These are phyloP conservation scores for Gyromitra esculenta DNA, from an alignment of 2,329 filamentous ascomycete genomes.

Conservation along the genomic window DNA sequence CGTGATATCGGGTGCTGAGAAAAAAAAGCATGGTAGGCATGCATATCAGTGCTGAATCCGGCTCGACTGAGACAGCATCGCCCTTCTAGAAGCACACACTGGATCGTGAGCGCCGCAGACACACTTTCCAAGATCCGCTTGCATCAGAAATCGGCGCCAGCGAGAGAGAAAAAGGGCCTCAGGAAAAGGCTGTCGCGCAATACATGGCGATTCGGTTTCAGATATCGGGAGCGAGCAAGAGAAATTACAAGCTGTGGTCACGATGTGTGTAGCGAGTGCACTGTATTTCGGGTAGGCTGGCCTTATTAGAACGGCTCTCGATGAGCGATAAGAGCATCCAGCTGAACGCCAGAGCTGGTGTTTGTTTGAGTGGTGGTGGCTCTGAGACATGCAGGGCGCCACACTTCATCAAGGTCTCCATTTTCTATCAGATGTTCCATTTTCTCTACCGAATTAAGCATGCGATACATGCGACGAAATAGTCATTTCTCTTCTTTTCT, in stretches of 20 bases:
- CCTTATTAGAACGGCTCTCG: not conserved
- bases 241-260: constrained; percentile 3
- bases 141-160: not conserved
- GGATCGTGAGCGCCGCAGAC: not conserved
- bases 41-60: not conserved
- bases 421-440: not conserved
- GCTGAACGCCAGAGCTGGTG: not conserved
- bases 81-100: constrained; percentile 20
- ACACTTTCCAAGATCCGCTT: constrained; percentile 1
- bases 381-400: constrained; percentile 28
- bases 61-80: constrained; percentile 14
- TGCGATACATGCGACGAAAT: constrained; percentile 5
- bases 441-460: not conserved
- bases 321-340: not conserved
- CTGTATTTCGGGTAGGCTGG: not conserved
- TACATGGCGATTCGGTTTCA: not conserved
- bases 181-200: not conserved
- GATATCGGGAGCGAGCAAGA: not conserved
- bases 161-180: not conserved
- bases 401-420: constrained; percentile 10
- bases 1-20: not conserved
- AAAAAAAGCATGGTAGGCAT: not conserved
- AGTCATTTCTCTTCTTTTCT: not conserved
- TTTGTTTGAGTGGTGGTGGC: not conserved
- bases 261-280: constrained; percentile 4